These are phyloP conservation scores for Saccharomycopsis selenospora DNA, from an alignment of 805 yeast species.

Conservation along the genomic window DNA sequence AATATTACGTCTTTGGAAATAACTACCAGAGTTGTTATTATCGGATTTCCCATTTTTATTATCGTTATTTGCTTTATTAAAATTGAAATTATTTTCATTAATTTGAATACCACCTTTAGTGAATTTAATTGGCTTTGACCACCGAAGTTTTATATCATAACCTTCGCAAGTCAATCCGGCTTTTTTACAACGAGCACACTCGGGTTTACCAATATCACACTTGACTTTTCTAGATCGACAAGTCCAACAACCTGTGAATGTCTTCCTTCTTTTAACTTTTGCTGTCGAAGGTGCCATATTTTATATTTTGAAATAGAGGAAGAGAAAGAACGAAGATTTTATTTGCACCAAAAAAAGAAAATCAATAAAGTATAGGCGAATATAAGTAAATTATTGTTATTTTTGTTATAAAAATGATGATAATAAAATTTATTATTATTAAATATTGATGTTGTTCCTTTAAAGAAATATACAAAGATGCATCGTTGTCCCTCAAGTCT, in stretches of 20 bases:
- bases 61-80: slow-evolving; percentile 12
- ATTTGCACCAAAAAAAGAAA: too few relatives aligned
- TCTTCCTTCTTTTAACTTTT: slow-evolving; percentile 43
- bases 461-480: too few relatives aligned
- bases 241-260: slow-evolving; percentile 85
- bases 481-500: too few relatives aligned
- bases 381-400: too few relatives aligned
- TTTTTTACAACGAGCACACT: slow-evolving; percentile 63
- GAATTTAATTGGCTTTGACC: slow-evolving; percentile 53
- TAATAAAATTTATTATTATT: too few relatives aligned
- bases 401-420: too few relatives aligned
- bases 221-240: slow-evolving; percentile 75
- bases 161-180: slow-evolving; percentile 72
- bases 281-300: not conserved
- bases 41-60: not conserved
- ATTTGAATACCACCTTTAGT: slow-evolving; percentile 39
- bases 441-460: too few relatives aligned
- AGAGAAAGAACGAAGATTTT: too few relatives aligned
- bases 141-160: slow-evolving; percentile 70
- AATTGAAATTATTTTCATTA: slow-evolving; percentile 20
- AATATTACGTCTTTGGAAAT: slow-evolving; percentile 61
- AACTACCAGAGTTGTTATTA: slow-evolving; percentile 21
- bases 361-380: too few relatives aligned
- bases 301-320: too few relatives aligned
- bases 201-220: slow-evolving; percentile 68